Evolutionary conservation across 164 flowering plant species (phyloP).

Genomic region (Vitis rotundifolia): DNA sequence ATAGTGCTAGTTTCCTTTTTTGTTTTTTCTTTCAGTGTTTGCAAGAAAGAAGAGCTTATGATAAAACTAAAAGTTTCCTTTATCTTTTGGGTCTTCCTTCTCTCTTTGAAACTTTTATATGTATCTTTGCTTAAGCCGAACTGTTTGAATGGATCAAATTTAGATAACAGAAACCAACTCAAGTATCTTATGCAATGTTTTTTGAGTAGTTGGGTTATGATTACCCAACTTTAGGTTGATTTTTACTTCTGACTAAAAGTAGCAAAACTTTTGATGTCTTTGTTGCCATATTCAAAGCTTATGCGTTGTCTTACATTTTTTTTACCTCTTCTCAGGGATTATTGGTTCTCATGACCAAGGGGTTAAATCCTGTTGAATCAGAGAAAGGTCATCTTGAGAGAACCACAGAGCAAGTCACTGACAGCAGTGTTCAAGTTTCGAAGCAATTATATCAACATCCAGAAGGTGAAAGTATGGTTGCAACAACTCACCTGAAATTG

Average conservation of each 20-base stretch:
- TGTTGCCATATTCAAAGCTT: slow-evolving; percentile 11
- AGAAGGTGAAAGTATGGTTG: neutral
- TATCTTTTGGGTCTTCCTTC: too few relatives aligned
- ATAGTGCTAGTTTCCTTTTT: too few relatives aligned
- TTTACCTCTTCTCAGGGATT: too few relatives aligned
- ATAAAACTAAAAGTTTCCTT: too few relatives aligned
- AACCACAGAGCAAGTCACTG: slow-evolving; percentile 7
- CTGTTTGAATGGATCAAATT: too few relatives aligned
- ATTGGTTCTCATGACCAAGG: neutral
- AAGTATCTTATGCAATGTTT: neutral
- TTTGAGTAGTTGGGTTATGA: neutral
- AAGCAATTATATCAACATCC: neutral
- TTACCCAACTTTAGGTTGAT: neutral
- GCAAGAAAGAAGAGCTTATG: too few relatives aligned
- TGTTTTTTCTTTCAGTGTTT: too few relatives aligned
- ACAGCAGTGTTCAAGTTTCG: neutral
- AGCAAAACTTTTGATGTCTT: neutral
- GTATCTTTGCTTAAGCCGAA: too few relatives aligned
- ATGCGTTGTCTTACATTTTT: too few relatives aligned
- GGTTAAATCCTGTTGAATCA: neutral
- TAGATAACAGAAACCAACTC: neutral
- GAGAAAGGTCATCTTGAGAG: slow-evolving; percentile 1
- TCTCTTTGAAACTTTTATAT: too few relatives aligned
- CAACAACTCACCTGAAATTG: slow-evolving; percentile 1
- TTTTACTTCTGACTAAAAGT: neutral